These are phyloP conservation scores for Serendipita sp. DNA, from an alignment of 768 basidiomycete species.

Conservation along the genomic window DNA sequence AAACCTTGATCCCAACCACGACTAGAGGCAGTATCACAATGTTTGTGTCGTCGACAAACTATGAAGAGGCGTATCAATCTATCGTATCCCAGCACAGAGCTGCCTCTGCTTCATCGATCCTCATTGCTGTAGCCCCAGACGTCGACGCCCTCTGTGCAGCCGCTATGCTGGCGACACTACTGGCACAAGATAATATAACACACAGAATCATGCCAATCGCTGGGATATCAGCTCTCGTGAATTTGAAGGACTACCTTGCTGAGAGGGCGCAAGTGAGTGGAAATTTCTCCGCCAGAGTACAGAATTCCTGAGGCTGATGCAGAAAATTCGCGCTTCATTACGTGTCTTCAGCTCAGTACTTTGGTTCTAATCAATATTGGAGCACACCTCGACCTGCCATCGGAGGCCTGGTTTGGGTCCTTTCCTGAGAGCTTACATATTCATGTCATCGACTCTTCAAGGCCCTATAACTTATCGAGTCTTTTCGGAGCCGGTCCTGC, in stretches of 20 bases:
- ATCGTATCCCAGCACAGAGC: constrained; percentile 59
- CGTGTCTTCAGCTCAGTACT: constrained; percentile 53
- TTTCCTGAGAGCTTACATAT: constrained; percentile 48
- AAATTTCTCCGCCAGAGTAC: neutral
- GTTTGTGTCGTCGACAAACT: constrained; percentile 18
- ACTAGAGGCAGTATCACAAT: constrained; percentile 7
- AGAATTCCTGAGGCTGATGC: neutral
- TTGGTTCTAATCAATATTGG: constrained; percentile 90
- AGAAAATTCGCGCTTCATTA: neutral
- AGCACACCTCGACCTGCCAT: constrained; percentile 66
- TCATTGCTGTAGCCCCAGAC: constrained; percentile 76
- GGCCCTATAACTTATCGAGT: constrained; percentile 79
- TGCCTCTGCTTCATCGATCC: constrained; percentile 67
- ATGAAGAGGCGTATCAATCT: constrained; percentile 53
- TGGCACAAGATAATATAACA: constrained; percentile 87
- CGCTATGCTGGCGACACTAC: constrained; percentile 73
- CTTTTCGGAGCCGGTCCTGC: constrained; percentile 53
- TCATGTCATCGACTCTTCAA: constrained; percentile 88
- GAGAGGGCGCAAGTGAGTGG: constrained; percentile 46
- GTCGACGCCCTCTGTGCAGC: constrained; percentile 88
- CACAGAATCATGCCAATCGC: constrained; percentile 83
- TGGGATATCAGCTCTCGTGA: constrained; percentile 53
- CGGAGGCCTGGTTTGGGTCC: constrained; percentile 59
- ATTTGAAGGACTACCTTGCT: constrained; percentile 26
- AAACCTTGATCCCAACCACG: neutral